Base-by-base conservation (phyloP, 2,329 filamentous ascomycete genomes). In the Neonectria coccinea region DNA sequence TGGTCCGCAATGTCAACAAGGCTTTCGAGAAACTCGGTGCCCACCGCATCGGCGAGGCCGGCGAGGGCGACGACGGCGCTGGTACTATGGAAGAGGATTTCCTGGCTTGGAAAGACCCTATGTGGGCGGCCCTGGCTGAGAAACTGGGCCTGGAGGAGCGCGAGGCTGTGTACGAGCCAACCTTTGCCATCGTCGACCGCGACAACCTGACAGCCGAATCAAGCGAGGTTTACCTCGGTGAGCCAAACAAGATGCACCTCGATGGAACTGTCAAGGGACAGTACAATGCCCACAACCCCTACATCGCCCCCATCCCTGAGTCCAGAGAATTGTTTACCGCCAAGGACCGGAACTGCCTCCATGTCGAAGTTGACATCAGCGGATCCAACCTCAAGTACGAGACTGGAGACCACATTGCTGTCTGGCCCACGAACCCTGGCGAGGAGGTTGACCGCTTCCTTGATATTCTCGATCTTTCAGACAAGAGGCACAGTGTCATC, bases 21-120 rank as follows among this genome's bases (percentile, higher is more conserved):
- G 90, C 89, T 67, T 84, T 99, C 64, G 85, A 89, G 75, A 95
- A 92, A 75, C 85, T 97, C 20, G 96, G 96, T 66, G 96, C 92
- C 12, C 86, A 89, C 76, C 88, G 93, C 71, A 93, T 99, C 71
- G 94, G 96, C 50, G 85, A 90, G 62, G 93, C 94, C 60, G 96
- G 97, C 73, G 95, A 98, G 83, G 96, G 96, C 75, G 96, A 99
- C 75, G 96, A 99, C 78, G 96, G 97, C 69, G 94, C 96, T 70
- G 96, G 97, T 66, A 99, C 96, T 62, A 99, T 99, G 97, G 96
- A 99, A 82, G 97, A 99, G 82, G 97, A 99, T 76, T 99, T 98
- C 80, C 83, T 99, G 74, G 93, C 95, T 70, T 99, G 96, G 96
- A 99, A 99, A 83, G 96, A 99, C 75, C 94, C 94, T 67, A 99